phyloP scores from a whole-genome alignment of 208 protist species.

The Acanthamoeba lenticulata region DNA sequence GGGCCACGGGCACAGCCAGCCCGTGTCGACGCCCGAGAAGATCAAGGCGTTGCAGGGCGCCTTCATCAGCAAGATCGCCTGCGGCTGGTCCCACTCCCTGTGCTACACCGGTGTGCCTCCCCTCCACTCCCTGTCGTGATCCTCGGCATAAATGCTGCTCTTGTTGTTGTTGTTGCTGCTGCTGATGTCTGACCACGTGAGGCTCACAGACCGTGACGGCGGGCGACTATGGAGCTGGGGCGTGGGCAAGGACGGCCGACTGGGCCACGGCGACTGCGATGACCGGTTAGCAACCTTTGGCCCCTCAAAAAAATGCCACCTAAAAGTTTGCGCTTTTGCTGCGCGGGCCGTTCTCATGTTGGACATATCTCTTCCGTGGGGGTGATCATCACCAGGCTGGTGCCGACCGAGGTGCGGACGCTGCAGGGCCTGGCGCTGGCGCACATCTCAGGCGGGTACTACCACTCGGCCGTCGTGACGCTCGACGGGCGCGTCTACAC shows the following conservation, averaged over 20 bases:
- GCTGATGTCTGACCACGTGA: no score
- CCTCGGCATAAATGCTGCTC: no score
- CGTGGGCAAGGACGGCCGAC: background rate
- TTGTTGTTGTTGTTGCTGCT: background rate
- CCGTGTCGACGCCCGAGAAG: background rate
- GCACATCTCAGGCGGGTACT: background rate
- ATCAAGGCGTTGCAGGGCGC: background rate
- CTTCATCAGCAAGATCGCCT: constrained; percentile 25
- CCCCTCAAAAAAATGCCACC: no score
- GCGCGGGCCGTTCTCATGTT: background rate
- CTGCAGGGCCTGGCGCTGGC: background rate
- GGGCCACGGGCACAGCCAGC: background rate
- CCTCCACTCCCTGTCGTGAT: background rate
- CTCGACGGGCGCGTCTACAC: background rate
- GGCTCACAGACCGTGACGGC: background rate
- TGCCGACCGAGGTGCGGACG: background rate
- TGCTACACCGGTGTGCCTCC: background rate
- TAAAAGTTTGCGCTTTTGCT: no score
- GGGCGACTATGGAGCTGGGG: background rate
- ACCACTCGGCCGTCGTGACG: background rate
- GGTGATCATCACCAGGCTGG: background rate
- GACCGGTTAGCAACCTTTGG: background rate
- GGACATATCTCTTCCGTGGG: no score
- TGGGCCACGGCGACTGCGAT: background rate
- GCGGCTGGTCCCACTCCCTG: background rate